Evolutionary conservation across 768 basidiomycete species (phyloP), one percentile per base, ranked within the genome.

Genomic region (Pulveroboletus sp.): DNA sequence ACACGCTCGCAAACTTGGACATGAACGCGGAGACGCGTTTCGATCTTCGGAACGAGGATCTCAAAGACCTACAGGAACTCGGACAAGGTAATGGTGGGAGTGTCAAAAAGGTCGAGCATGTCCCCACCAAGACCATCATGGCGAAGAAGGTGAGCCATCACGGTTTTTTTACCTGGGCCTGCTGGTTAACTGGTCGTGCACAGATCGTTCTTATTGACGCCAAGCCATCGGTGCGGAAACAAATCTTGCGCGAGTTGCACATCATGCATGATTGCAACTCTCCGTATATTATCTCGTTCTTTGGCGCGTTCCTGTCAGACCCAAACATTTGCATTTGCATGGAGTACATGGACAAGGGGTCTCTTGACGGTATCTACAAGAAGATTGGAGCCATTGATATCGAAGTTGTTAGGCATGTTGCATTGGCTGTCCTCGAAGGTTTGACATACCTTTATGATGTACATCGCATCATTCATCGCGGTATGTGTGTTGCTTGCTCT

Each of bases 271-370:
- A 97, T 69, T 98, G 95, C 71, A 78, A 87, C 56, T 94, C 91
- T 7, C 81, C 79, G 46, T 90, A 93, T 68, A 99, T 99, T 66
- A 89, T 99, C 60, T 94, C 90, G 0, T 99, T 97, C 74, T 94
- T 87, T 65, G 97, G 97, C 52, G 97, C 97, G 44, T 99, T 93
- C 72, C 76, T 98, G 27, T 84, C 89, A 3, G 97, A 99, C 69
- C 95, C 95, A 12, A 97, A 98, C 62, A 95, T 99, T 64, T 97
- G 97, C 69, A 95, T 97, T 44, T 98, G 94, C 72, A 97, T 99
- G 87, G 97, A 99, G 67, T 90, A 71, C 68, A 88, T 88, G 90
- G 88, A 95, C 77, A 94, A 91, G 67, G 90, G 92, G 52, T 93
- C 86, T 9, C 76, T 97, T 9, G 97, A 99, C 67, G 84, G 86